Percentiles rank a stretch among this genome's conserved stretches.
These are phyloP conservation scores for Coleophoma eucalyptorum DNA, from an alignment of 2,329 filamentous ascomycete species.

Conservation along the genomic window DNA sequence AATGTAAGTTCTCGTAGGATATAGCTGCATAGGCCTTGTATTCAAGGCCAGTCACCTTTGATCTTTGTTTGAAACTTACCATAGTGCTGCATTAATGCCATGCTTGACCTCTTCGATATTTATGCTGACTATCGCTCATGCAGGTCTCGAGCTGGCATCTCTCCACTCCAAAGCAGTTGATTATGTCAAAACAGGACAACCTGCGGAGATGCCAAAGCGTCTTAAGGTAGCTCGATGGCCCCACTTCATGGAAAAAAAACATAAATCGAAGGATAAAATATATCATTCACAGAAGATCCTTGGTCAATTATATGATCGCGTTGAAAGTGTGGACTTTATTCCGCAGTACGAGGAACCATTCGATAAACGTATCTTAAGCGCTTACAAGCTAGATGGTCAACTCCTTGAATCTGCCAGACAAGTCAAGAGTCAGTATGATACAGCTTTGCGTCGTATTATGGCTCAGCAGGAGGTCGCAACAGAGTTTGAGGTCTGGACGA, in stretches of 20 bases:
- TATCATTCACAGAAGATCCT: conserved; percentile 72
- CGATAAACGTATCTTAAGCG: conserved; percentile 67
- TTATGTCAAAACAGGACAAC: conserved; percentile 84
- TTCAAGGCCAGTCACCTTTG: no score
- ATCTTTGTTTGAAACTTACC: no score
- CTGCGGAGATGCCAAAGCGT: conserved; percentile 60
- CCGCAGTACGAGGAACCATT: conserved; percentile 72
- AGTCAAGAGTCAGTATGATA: conserved; percentile 77
- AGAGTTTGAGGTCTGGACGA: conserved; percentile 90
- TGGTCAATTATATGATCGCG: conserved; percentile 77
- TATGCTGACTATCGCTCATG: no score
- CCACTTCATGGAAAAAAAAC: conserved; percentile 80
- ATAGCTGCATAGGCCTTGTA: no score
- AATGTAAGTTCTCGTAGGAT: conserved; percentile 48
- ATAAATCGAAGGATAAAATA: conserved; percentile 36
- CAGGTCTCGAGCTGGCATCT: conserved; percentile 65
- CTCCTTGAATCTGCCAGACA: conserved; percentile 55
- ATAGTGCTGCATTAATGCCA: no score
- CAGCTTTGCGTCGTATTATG: conserved; percentile 73
- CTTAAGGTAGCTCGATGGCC: conserved; percentile 67
- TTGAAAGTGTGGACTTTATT: conserved; percentile 62
- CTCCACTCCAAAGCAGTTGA: conserved; percentile 92
- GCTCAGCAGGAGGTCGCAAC: conserved; percentile 77
- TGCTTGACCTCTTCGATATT: no score
- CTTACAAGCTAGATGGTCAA: conserved; percentile 51